Conservation (phyloP, 2,329 filamentous ascomycete genomes). For the Pseudogymnoascus sp. region DNA sequence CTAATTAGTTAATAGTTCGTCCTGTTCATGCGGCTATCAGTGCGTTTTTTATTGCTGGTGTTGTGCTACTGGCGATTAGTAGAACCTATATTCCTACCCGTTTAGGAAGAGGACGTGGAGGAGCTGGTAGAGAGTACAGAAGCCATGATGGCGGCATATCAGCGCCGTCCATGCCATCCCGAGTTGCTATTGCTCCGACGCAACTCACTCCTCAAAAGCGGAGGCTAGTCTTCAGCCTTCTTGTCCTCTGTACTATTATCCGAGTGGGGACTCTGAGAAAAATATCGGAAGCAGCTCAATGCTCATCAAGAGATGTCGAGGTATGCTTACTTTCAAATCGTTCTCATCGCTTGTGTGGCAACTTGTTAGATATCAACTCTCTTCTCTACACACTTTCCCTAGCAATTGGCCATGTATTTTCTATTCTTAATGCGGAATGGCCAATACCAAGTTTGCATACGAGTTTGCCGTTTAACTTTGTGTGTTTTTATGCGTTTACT, state of each 20-base stretch:
- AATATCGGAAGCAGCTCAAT: not conserved
- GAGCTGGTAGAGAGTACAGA: slow-evolving; percentile 3
- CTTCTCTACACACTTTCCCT: not conserved
- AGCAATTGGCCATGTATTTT: not conserved
- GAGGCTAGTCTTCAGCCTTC: not conserved
- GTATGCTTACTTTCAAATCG: not conserved
- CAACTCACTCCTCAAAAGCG: not conserved
- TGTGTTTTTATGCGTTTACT: not conserved
- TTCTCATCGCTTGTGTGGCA: not conserved
- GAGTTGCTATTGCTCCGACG: not conserved
- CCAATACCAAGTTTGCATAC: not conserved
- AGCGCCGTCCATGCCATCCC: not conserved
- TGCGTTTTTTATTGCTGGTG: not conserved
- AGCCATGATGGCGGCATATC: not conserved
- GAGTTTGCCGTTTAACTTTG: not conserved
- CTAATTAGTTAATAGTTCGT: not conserved
- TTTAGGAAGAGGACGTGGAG: slow-evolving; percentile 6
- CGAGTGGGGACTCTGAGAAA: slow-evolving; percentile 5
- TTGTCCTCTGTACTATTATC: slow-evolving; percentile 2
- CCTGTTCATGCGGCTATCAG: not conserved
- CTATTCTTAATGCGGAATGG: not conserved
- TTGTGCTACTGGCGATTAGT: not conserved
- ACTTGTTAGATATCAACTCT: not conserved
- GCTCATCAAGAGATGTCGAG: slow-evolving; percentile 7
- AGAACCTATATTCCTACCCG: not conserved